Conservation (phyloP, 2,329 filamentous ascomycete species). For the Sporothrix euskadiensis region DNA sequence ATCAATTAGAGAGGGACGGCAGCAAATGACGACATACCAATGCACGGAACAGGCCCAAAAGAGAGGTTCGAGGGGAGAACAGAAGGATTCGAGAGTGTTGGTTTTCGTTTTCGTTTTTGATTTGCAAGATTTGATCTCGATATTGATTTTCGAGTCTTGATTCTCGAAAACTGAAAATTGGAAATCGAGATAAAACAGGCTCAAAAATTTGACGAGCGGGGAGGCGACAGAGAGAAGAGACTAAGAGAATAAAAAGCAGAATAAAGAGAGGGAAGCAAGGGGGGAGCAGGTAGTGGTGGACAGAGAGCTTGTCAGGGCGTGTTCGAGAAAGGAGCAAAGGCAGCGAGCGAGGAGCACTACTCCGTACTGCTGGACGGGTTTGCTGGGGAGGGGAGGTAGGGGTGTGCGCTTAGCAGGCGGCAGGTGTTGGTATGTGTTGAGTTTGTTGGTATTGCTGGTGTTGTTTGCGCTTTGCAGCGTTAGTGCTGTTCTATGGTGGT, state of each 20-base stretch:
- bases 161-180: background rate
- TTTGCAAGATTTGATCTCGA: background rate
- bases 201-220: background rate
- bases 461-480: background rate
- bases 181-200: background rate
- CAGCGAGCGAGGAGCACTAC: background rate
- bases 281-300: background rate
- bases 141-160: background rate
- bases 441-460: background rate
- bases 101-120: too few relatives aligned
- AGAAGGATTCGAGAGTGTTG: too few relatives aligned
- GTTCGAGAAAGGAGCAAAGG: background rate
- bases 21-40: slow-evolving; percentile 7
- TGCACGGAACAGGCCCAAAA: background rate
- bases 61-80: background rate
- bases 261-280: too few relatives aligned
- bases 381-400: background rate
- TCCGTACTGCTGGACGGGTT: too few relatives aligned
- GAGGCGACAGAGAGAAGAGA: background rate
- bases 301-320: background rate
- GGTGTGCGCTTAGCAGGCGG: background rate
- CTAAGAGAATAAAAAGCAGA: background rate
- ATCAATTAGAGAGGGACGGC: background rate
- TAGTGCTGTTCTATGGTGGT: background rate
- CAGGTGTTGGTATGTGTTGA: background rate